These are phyloP conservation scores for Rhododendron griersonianum DNA, from an alignment of 148 eudicot species.

Conservation along the genomic window DNA sequence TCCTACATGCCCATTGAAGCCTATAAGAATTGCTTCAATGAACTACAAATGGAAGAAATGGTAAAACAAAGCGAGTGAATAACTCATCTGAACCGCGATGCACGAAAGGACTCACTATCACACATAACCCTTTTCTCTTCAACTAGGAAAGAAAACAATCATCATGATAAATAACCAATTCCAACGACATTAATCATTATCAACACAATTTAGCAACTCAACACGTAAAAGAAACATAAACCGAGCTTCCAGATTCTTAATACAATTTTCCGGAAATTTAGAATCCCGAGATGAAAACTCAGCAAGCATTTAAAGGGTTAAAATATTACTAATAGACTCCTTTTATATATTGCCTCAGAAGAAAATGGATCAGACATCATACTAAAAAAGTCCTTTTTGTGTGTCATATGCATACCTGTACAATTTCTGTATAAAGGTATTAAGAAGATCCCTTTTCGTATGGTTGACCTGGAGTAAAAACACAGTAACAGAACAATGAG, in stretches of 20 bases:
- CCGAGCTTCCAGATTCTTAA: background rate
- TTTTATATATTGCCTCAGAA: background rate
- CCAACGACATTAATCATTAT: background rate
- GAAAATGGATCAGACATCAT: too few relatives aligned
- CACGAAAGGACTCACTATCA: background rate
- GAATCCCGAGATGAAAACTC: background rate
- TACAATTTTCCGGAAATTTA: background rate
- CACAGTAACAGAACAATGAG: background rate
- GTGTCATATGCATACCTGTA: slow-evolving; percentile 19
- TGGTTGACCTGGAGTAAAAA: slow-evolving; percentile 29
- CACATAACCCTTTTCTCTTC: background rate
- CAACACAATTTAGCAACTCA: background rate
- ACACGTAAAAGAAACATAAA: background rate
- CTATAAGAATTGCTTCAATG: background rate
- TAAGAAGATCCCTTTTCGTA: slow-evolving; percentile 34
- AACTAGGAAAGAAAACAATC: background rate
- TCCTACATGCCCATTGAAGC: background rate
- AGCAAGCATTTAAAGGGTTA: background rate
- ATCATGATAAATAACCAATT: background rate
- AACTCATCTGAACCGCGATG: background rate
- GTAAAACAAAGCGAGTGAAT: background rate
- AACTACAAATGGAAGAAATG: background rate
- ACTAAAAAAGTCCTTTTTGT: background rate
- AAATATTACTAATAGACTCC: background rate
- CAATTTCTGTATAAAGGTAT: slow-evolving; percentile 9